Evolutionary conservation across 1,284 basidiomycete genomes (phyloP).

Genomic region (Hymenochaete sp.): DNA sequence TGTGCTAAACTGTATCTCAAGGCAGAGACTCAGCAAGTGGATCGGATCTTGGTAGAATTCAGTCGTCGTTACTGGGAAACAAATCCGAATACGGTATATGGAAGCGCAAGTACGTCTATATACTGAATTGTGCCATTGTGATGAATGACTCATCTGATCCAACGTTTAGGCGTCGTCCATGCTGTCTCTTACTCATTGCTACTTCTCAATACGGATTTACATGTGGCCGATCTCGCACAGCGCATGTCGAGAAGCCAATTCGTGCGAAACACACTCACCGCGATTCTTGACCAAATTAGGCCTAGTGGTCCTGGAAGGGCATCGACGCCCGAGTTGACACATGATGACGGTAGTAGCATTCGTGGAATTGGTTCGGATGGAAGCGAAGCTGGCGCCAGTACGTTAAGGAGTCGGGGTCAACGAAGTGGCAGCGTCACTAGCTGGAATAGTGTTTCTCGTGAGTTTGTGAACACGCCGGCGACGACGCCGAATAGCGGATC

Average conservation of each 20-base stretch:
- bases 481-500: constrained; percentile 16
- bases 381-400: constrained; percentile 36
- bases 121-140: neutral
- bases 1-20: constrained; percentile 90
- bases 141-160: constrained; percentile 12
- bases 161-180: constrained; percentile 74
- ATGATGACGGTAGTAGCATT: constrained; percentile 57
- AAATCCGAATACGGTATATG: constrained; percentile 75
- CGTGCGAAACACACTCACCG: constrained; percentile 82
- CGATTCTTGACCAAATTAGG: constrained; percentile 70
- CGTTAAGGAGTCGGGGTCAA: constrained; percentile 45
- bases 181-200: constrained; percentile 89
- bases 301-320: constrained; percentile 33
- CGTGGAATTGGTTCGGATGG: constrained; percentile 42
- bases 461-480: constrained; percentile 30
- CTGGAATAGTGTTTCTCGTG: constrained; percentile 68
- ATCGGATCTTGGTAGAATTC: constrained; percentile 91
- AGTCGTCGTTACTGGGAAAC: constrained; percentile 85
- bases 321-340: constrained; percentile 55
- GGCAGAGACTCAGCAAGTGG: constrained; percentile 96
- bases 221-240: constrained; percentile 82
- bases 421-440: constrained; percentile 74
- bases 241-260: constrained; percentile 96
- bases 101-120: constrained; percentile 62
- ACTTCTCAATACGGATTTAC: constrained; percentile 93